Conservation (phyloP, 1,284 basidiomycete genomes). For the Anthracocystis setariae region DNA sequence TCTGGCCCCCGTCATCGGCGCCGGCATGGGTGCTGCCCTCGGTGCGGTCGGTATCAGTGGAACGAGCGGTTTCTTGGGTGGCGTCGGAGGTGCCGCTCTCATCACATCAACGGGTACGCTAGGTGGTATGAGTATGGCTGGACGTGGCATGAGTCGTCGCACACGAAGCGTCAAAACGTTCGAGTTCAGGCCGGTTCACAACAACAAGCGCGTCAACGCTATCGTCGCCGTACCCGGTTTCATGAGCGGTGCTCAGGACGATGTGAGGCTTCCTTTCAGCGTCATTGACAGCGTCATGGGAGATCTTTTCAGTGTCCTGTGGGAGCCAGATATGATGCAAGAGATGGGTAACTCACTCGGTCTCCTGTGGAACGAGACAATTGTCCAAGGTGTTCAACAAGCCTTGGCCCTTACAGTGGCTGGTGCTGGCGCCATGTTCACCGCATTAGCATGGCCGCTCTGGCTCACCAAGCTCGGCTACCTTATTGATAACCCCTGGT, state of each 20-base stretch:
- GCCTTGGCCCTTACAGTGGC: constrained; percentile 64
- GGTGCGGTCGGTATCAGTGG: constrained; percentile 66
- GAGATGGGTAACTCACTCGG: constrained; percentile 67
- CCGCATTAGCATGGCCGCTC: constrained; percentile 65
- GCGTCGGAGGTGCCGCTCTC: constrained; percentile 65
- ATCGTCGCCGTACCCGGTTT: constrained; percentile 65
- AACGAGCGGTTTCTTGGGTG: constrained; percentile 62
- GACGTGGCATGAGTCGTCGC: constrained; percentile 64
- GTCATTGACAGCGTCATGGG: constrained; percentile 67
- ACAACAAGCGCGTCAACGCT: constrained; percentile 67
- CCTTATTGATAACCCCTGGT: constrained; percentile 68
- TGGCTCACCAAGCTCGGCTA: constrained; percentile 67
- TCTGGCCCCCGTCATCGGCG: constrained; percentile 65
- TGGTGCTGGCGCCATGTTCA: constrained; percentile 57
- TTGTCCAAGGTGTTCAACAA: constrained; percentile 66
- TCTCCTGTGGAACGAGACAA: constrained; percentile 67
- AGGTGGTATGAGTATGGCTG: constrained; percentile 62
- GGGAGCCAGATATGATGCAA: constrained; percentile 68
- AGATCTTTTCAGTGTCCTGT: constrained; percentile 64
- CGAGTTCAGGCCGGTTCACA: constrained; percentile 66
- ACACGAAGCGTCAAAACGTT: constrained; percentile 65
- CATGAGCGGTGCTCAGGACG: constrained; percentile 63
- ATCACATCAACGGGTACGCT: constrained; percentile 66
- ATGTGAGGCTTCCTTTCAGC: constrained; percentile 64
- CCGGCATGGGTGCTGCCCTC: constrained; percentile 64